These are phyloP conservation scores for Thermoascus crustaceus DNA, from an alignment of 2,329 filamentous ascomycete species.

Conservation along the genomic window DNA sequence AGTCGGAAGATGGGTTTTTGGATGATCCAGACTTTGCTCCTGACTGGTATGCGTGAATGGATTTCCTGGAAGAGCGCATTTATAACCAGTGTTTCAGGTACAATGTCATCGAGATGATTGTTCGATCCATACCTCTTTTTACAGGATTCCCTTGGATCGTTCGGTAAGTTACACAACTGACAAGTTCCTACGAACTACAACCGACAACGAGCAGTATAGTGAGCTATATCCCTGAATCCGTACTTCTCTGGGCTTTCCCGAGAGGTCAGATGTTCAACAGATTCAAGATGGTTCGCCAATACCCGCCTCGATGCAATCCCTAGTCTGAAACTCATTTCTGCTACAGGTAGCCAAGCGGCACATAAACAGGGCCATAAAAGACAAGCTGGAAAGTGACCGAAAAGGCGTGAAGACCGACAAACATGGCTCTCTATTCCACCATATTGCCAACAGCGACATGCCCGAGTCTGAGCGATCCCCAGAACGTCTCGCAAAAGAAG, in stretches of 20 bases:
- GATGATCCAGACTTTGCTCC: constrained; percentile 11
- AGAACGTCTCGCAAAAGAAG: constrained; percentile 22
- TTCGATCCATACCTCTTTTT: constrained; percentile 8
- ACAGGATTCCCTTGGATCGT: constrained; percentile 9
- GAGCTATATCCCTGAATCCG: no score
- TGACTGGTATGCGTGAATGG: constrained; percentile 5
- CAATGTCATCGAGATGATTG: constrained; percentile 6
- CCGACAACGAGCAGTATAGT: no score
- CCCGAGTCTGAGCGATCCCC: constrained; percentile 14
- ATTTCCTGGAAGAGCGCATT: neutral
- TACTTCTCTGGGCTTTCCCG: no score
- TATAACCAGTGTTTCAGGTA: no score
- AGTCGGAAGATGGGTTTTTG: constrained; percentile 9
- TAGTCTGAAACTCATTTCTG: no score
- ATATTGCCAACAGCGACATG: constrained; percentile 11
- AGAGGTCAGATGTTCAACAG: no score
- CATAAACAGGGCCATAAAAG: constrained; percentile 3
- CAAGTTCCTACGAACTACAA: no score
- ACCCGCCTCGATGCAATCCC: no score
- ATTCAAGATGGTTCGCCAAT: no score
- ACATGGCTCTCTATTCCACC: constrained; percentile 7
- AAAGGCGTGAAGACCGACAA: no score
- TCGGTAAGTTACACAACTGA: no score
- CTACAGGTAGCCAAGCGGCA: no score
- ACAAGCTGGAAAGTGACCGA: constrained; percentile 4